Base-by-base conservation (phyloP, 2,329 filamentous ascomycete genomes). In the Diaporthe capsici region DNA sequence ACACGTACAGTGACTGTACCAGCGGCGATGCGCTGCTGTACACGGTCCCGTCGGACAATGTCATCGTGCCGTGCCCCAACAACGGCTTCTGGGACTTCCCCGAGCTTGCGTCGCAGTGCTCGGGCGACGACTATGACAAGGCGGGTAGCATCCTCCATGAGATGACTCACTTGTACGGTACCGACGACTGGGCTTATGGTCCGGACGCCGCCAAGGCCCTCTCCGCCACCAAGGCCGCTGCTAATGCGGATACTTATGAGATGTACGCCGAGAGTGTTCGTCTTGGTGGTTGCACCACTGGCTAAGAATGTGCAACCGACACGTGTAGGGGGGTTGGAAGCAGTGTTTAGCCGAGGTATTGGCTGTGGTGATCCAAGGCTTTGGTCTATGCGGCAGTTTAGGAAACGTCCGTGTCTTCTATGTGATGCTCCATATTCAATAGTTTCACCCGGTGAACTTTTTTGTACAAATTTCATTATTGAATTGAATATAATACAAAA, bases 61-160 rank as follows among this genome's bases (percentile, higher is more conserved):
- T 72, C 31, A 77, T 77, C 22, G 76, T 77, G 15, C 76, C 76
- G 25, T 77, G 76, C 74, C 76, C 76, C 8, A 72, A 57, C 74
- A 77, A 77, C 53, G 76, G 74, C 31, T 77, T 72, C 74, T 77
- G 76, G 76, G 65, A 70, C 25, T 77, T 77, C 61, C 72, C 74
- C 31, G 72, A 77, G 76, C 71, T 74, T 28, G 71, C 76, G 4
- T 17, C 76, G 7, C 76, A 75, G 28, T 77, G 76, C 49, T 72
- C 76, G 1, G 74, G 76, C 37, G 76, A 77, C 55, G 76, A 77
- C 60, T 77, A 77, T 28, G 76, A 77, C 57, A 75, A 68, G 34
- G 76, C 74, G 4, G 76, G 74, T 68, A 77, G 76, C 47, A 76
- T 77, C 47, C 76, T 77, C 37, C 76, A 77, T 68, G 76, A 77